phyloP scores from a whole-genome alignment of 164 flowering plant genomes.

The Stephania cephalantha region DNA sequence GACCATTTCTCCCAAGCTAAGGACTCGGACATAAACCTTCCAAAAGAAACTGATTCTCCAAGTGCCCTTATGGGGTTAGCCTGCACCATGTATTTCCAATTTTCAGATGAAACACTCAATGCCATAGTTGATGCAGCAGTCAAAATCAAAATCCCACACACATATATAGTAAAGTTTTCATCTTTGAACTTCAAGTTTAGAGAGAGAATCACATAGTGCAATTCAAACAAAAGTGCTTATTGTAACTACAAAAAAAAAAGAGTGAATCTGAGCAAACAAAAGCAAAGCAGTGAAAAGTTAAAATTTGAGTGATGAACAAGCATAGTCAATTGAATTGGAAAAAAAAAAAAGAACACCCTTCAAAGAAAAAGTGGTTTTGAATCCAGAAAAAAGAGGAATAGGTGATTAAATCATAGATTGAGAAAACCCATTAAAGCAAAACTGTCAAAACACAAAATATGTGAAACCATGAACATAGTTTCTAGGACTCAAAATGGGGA shows the following conservation, averaged over 20 bases:
- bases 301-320: background rate
- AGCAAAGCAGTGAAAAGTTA: background rate
- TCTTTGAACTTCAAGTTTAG: background rate
- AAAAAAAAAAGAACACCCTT: conserved; percentile 4
- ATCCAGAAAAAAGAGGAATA: background rate
- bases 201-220: background rate
- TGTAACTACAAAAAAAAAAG: background rate
- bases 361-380: background rate
- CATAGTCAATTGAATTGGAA: background rate
- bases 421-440: conserved; percentile 7
- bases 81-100: conserved; percentile 26
- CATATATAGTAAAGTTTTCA: background rate
- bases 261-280: background rate
- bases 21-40: conserved; percentile 66
- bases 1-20: conserved; percentile 89
- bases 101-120: background rate
- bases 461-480: background rate
- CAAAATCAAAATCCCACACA: background rate
- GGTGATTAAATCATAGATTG: background rate
- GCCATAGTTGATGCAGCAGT: background rate
- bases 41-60: conserved; percentile 67
- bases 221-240: background rate
- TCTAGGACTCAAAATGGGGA: background rate
- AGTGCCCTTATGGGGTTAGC: conserved; percentile 46
- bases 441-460: background rate